Evolutionary conservation across 306 rosid species (phyloP).

Genomic region (Vigna nakashimae): DNA sequence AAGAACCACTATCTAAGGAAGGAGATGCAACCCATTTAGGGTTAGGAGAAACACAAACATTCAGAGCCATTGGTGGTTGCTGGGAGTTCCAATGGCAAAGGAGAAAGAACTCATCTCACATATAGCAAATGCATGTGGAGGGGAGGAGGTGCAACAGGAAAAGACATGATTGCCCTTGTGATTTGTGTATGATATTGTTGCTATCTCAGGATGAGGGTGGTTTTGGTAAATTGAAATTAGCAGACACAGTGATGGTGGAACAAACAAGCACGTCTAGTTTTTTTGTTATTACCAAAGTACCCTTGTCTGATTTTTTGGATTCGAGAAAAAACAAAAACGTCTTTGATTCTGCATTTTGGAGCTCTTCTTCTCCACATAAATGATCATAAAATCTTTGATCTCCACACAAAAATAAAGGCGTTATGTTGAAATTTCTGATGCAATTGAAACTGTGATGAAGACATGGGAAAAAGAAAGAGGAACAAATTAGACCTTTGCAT

Average conservation of each 20-base stretch:
- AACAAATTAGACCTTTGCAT: conserved; percentile 63
- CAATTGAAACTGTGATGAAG: neutral
- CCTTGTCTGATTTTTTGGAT: conserved; percentile 16
- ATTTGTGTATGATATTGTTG: conserved; percentile 20
- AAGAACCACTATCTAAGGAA: conserved; percentile 44
- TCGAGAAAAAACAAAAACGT: neutral
- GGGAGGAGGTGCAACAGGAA: neutral
- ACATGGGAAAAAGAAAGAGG: neutral
- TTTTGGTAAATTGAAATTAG: conserved; percentile 31
- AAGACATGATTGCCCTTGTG: conserved; percentile 39
- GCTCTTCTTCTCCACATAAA: conserved; percentile 16
- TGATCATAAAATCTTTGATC: conserved; percentile 7
- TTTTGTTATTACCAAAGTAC: conserved; percentile 23
- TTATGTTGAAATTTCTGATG: neutral
- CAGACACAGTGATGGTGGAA: neutral
- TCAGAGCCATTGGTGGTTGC: conserved; percentile 60
- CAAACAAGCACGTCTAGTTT: neutral
- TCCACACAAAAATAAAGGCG: neutral
- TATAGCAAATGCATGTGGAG: conserved; percentile 9
- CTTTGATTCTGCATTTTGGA: neutral
- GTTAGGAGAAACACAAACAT: conserved; percentile 50
- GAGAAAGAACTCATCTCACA: neutral
- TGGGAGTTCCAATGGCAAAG: neutral
- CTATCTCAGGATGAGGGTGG: neutral
- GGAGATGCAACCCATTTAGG: conserved; percentile 34